These are phyloP conservation scores for Debaryomyces udenii DNA, from an alignment of 1,139 yeast species.

Conservation along the genomic window DNA sequence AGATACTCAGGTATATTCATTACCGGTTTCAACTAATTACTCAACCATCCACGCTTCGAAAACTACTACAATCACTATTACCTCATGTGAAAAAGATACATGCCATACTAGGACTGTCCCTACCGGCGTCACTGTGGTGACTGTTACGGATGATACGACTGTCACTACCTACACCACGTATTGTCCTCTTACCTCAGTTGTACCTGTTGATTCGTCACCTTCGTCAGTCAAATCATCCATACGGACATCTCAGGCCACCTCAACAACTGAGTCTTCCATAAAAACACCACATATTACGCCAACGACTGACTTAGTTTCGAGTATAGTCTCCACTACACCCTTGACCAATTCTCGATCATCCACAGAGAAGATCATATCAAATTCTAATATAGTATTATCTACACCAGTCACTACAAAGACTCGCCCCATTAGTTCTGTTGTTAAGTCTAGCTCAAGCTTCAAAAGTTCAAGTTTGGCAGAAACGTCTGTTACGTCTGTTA, in stretches of 20 bases:
- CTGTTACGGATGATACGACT: constrained; percentile 14
- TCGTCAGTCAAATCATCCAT: not conserved
- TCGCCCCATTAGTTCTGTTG: not conserved
- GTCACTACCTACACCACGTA: constrained; percentile 28
- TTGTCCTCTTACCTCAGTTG: constrained; percentile 26
- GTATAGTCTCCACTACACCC: not conserved
- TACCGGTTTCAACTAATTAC: constrained; percentile 1
- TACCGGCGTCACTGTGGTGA: constrained; percentile 24
- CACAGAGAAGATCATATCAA: no score
- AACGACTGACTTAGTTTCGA: not conserved
- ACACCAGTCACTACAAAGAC: not conserved
- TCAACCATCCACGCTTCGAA: constrained; percentile 1
- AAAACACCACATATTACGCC: not conserved
- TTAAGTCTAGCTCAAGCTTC: not conserved
- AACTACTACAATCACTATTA: constrained; percentile 19
- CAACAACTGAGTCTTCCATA: no score
- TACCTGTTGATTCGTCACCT: not conserved
- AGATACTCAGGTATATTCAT: no score
- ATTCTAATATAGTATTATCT: not conserved
- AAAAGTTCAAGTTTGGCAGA: constrained; percentile 3
- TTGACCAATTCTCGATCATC: not conserved
- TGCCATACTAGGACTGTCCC: constrained; percentile 24
- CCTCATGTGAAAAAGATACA: constrained; percentile 14
- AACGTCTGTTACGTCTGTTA: constrained; percentile 2
- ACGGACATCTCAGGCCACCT: no score